A percentile compares a stretch with the other conserved stretches of the same genome.
Evolutionary conservation across 495 filamentous ascomycete genomes (phyloP).

Genomic region (Podospora bellae-mahoneyi): DNA sequence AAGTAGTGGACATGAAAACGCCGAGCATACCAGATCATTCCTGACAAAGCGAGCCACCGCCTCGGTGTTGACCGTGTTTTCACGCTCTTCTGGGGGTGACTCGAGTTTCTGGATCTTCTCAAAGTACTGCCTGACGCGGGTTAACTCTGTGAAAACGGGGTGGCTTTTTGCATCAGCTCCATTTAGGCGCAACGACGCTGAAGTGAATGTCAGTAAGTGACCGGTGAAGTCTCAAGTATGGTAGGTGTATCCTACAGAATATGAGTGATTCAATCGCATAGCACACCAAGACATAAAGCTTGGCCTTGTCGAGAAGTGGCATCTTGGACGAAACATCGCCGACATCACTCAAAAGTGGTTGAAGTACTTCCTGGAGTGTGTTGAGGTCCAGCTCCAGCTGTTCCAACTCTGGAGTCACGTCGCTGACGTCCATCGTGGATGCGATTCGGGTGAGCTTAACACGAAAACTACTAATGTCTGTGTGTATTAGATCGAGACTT

Average conservation of each 20-base stretch:
- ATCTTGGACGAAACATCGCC: conserved; percentile 69
- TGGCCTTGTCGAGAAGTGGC: conserved; percentile 88
- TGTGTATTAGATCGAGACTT: not conserved
- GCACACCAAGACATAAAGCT: conserved; percentile 76
- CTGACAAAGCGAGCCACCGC: conserved; percentile 79
- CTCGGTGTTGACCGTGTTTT: conserved; percentile 68
- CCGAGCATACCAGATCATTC: conserved; percentile 61
- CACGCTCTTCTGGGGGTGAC: conserved; percentile 50
- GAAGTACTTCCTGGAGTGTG: conserved; percentile 67
- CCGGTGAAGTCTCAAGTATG: not conserved
- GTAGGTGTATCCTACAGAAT: conserved; percentile 60
- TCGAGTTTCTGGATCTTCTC: conserved; percentile 76
- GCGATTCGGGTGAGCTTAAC: not conserved
- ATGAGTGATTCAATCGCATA: conserved; percentile 91
- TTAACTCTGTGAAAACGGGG: conserved; percentile 78
- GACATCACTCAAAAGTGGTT: conserved; percentile 62
- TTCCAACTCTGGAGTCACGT: conserved; percentile 56
- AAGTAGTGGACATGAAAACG: not conserved
- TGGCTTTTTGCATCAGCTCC: conserved; percentile 78
- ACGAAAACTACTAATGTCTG: not conserved
- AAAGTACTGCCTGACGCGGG: conserved; percentile 83
- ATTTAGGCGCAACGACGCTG: conserved; percentile 76
- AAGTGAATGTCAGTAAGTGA: conserved; percentile 28
- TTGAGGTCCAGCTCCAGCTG: conserved; percentile 72
- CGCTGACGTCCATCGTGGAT: conserved; percentile 40